These are phyloP conservation scores for Chaetomium cochliodes DNA, from an alignment of 495 filamentous ascomycete genomes.

Conservation along the genomic window DNA sequence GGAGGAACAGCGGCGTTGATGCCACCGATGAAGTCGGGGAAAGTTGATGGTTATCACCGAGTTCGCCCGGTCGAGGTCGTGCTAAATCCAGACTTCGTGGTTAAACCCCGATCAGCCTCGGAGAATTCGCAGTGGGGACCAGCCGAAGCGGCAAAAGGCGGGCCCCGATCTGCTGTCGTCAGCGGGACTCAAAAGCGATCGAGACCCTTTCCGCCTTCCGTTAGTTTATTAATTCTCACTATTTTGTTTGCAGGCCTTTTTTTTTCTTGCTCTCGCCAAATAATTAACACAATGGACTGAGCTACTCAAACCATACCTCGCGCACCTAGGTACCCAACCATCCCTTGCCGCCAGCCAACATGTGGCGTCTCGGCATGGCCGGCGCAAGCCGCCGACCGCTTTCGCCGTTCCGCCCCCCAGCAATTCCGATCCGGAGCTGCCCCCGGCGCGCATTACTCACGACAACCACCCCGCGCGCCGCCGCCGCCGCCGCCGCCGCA, in stretches of 20 bases:
- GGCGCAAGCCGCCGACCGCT: not conserved
- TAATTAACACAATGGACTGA: slow-evolving; percentile 6
- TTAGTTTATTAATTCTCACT: not conserved
- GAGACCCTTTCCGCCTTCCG: not conserved
- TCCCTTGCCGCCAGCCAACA: slow-evolving; percentile 13
- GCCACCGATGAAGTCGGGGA: too few relatives aligned
- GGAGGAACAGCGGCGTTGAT: too few relatives aligned
- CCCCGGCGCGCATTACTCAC: not conserved
- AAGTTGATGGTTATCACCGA: too few relatives aligned
- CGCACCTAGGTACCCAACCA: not conserved
- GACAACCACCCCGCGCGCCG: not conserved
- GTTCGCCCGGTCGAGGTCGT: not conserved
- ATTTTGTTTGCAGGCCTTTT: not conserved
- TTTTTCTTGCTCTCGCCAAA: not conserved
- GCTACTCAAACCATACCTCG: not conserved
- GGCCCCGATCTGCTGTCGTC: slow-evolving; percentile 4
- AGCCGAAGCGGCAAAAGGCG: slow-evolving; percentile 11
- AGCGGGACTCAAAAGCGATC: not conserved
- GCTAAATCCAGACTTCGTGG: too few relatives aligned
- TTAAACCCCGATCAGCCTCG: slow-evolving; percentile 14
- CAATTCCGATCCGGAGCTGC: not conserved
- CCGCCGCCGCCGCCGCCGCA: not conserved
- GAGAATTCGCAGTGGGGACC: not conserved
- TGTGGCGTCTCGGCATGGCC: slow-evolving; percentile 21
- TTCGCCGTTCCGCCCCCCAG: slow-evolving; percentile 3